Conservation (phyloP, 345 rosid species). For the Bruguiera sexangula region DNA sequence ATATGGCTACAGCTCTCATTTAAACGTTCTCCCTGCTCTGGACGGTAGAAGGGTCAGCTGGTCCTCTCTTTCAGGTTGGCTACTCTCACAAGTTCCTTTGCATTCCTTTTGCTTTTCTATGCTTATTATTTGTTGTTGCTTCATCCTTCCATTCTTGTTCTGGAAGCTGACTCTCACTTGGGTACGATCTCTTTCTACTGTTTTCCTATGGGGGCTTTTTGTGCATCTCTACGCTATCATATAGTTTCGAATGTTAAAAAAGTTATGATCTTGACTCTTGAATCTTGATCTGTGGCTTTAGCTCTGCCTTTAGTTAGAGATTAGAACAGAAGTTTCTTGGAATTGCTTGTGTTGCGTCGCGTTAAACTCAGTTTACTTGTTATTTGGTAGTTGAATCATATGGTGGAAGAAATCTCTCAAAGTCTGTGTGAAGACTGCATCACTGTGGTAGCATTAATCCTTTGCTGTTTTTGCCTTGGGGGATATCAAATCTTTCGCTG, state of each 20-base stretch:
- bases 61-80: slow-evolving; percentile 7
- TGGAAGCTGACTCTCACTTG: too few relatives aligned
- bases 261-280: background rate
- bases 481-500: too few relatives aligned
- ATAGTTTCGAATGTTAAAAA: background rate
- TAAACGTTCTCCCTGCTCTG: background rate
- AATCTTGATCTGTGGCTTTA: background rate
- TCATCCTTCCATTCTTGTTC: background rate
- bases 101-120: background rate
- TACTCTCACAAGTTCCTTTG: background rate
- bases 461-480: too few relatives aligned
- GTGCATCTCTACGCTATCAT: background rate
- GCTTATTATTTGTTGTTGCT: slow-evolving; percentile 1
- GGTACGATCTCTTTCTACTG: too few relatives aligned
- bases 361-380: too few relatives aligned
- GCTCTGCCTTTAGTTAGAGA: background rate
- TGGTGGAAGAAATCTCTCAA: too few relatives aligned
- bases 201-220: background rate
- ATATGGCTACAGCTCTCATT: background rate
- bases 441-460: too few relatives aligned
- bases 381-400: too few relatives aligned
- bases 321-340: background rate
- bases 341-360: too few relatives aligned
- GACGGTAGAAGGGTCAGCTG: too few relatives aligned
- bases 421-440: too few relatives aligned